These are phyloP conservation scores for Polychytrium aggregatum DNA, from an alignment of 192 early-diverging fungal species.

Conservation along the genomic window DNA sequence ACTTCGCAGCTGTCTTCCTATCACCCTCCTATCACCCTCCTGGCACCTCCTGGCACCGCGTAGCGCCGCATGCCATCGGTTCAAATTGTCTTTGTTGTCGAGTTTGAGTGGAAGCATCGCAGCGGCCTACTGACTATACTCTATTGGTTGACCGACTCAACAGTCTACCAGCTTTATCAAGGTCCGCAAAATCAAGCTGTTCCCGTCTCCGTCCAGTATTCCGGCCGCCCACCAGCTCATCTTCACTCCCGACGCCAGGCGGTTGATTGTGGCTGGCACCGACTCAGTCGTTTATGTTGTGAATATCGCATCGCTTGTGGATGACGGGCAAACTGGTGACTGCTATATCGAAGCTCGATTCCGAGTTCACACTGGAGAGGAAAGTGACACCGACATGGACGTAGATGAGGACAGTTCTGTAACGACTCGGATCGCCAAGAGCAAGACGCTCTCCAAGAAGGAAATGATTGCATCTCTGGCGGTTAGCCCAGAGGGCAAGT, in stretches of 20 bases:
- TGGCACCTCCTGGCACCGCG: too few relatives aligned
- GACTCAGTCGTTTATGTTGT: slow-evolving; percentile 68
- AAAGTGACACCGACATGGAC: slow-evolving; percentile 29
- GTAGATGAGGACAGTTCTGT: slow-evolving; percentile 25
- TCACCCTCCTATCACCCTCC: too few relatives aligned
- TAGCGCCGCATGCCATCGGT: too few relatives aligned
- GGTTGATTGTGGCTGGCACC: slow-evolving; percentile 62
- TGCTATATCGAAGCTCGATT: slow-evolving; percentile 56
- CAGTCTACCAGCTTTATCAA: not conserved
- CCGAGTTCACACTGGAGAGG: slow-evolving; percentile 49
- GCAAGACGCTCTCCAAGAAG: too few relatives aligned
- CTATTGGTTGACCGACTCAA: not conserved
- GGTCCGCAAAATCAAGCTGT: slow-evolving; percentile 2
- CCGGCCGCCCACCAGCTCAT: slow-evolving; percentile 55
- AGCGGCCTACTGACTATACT: too few relatives aligned
- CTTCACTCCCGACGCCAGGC: slow-evolving; percentile 70
- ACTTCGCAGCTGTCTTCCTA: too few relatives aligned
- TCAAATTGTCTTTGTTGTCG: too few relatives aligned
- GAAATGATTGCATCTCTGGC: slow-evolving; percentile 50
- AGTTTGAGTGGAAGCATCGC: too few relatives aligned
- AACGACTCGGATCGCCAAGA: too few relatives aligned
- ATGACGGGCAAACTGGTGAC: slow-evolving; percentile 25
- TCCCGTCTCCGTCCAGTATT: slow-evolving; percentile 8
- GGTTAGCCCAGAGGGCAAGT: slow-evolving; percentile 67
- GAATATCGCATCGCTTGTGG: slow-evolving; percentile 58